Percentiles rank a stretch among this genome's conserved stretches.
phyloP scores from a whole-genome alignment of 1,284 basidiomycete species.

The Cutaneotrichosporon arboriforme region DNA sequence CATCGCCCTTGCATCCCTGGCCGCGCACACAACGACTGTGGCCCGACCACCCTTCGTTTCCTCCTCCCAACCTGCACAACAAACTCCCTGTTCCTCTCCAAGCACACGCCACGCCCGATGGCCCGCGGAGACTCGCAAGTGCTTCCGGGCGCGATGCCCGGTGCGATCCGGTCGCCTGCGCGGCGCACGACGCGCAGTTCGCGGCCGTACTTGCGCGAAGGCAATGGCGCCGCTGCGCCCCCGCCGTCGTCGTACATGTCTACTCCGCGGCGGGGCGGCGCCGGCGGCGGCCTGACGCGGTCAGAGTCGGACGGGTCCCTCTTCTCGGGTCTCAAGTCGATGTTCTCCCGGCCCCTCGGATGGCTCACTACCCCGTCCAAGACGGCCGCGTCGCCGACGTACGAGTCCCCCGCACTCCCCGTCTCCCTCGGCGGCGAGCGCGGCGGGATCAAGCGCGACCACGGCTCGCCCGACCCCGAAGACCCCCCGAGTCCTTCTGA shows the following conservation, averaged over 20 bases:
- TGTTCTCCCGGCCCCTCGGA: constrained; percentile 31
- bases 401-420: neutral
- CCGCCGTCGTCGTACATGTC: neutral
- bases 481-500: constrained; percentile 29
- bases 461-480: constrained; percentile 25
- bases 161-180: constrained; percentile 6
- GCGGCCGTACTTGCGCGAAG: constrained; percentile 10
- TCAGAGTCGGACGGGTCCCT: constrained; percentile 26
- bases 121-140: neutral
- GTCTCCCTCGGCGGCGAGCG: neutral
- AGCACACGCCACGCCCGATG: no score
- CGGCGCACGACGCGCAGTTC: neutral
- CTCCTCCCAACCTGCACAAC: neutral
- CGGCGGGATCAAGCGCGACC: constrained; percentile 21
- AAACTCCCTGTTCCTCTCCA: no score
- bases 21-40: no score
- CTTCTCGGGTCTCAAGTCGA: constrained; percentile 28
- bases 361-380: constrained; percentile 33
- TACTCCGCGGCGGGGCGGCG: neutral
- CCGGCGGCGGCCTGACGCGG: constrained; percentile 8
- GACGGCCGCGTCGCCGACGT: no score
- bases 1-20: no score
- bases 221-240: neutral
- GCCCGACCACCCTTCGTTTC: neutral
- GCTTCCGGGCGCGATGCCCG: constrained; percentile 5